Evolutionary conservation across 495 filamentous ascomycete genomes (phyloP).

Genomic region (Penicillium manginii): DNA sequence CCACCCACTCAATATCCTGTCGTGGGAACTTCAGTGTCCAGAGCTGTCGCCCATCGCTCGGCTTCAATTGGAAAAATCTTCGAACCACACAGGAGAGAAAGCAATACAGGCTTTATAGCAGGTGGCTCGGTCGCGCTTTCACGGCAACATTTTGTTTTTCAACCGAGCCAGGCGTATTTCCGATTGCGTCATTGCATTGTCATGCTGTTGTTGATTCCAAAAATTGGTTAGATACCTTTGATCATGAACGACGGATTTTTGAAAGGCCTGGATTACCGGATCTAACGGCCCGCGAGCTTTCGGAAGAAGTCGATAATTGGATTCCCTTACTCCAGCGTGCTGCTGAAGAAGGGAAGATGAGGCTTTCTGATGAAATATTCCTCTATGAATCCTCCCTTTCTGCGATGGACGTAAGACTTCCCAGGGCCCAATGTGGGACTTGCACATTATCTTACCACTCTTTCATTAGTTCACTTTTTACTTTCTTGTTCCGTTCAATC

Average conservation of each 20-base stretch:
- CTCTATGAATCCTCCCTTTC: neutral
- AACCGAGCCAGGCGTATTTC: conserved; percentile 1
- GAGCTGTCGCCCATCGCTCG: neutral
- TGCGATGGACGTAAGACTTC: neutral
- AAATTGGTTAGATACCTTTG: conserved; percentile 5
- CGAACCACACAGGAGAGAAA: conserved; percentile 3
- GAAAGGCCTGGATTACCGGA: too few species aligned
- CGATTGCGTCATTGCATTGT: conserved; percentile 12
- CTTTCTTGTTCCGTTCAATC: too few species aligned
- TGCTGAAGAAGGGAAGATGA: neutral
- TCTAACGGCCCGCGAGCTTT: too few species aligned
- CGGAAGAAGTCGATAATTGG: neutral
- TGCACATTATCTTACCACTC: too few species aligned
- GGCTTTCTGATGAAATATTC: neutral
- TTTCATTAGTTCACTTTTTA: too few species aligned
- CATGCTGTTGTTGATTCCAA: conserved; percentile 7
- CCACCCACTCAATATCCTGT: neutral
- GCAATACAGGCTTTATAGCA: conserved; percentile 10
- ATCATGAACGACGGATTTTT: too few species aligned
- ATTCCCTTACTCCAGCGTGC: neutral
- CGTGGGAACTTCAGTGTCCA: neutral
- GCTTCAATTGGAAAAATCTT: neutral
- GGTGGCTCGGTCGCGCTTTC: conserved; percentile 4
- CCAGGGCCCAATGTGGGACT: neutral
- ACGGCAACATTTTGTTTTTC: conserved; percentile 10